Evolutionary conservation across 1,139 yeast genomes (phyloP).

Genomic region (Pichia sp.): DNA sequence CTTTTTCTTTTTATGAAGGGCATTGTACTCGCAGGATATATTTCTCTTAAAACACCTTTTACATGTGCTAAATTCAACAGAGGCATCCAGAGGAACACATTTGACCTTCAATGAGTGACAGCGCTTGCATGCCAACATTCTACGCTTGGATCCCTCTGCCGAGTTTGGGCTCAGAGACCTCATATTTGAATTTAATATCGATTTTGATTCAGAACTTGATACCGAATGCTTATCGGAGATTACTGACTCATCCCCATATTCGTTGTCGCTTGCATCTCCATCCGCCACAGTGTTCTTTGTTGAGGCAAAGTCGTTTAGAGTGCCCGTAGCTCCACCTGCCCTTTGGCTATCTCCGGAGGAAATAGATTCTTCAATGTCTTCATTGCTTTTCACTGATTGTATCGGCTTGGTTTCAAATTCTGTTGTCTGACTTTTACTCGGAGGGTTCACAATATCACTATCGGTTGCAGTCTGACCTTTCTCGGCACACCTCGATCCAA

Average conservation of each 20-base stretch:
- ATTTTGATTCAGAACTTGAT: background rate
- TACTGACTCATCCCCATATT: background rate
- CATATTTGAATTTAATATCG: background rate
- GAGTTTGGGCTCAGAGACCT: background rate
- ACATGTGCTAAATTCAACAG: slow-evolving; percentile 59
- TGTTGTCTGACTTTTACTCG: background rate
- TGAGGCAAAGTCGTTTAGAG: background rate
- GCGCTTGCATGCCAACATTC: slow-evolving; percentile 67
- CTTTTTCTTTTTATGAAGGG: slow-evolving; percentile 53
- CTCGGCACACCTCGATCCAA: background rate
- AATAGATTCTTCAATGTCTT: background rate
- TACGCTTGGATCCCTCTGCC: slow-evolving; percentile 24
- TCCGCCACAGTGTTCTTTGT: background rate
- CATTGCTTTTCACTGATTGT: no score
- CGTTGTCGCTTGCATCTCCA: slow-evolving; percentile 1
- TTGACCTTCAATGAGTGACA: slow-evolving; percentile 80
- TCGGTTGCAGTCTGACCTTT: background rate
- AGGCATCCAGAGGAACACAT: slow-evolving; percentile 67
- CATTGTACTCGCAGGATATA: slow-evolving; percentile 63
- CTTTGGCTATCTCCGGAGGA: background rate
- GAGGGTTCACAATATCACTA: background rate
- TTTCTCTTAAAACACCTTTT: slow-evolving; percentile 64
- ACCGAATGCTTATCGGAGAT: background rate
- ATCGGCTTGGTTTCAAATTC: no score
- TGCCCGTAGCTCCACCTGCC: background rate